phyloP scores from a whole-genome alignment of 1,284 basidiomycete species.

The Tilletiopsis washingtonensis region DNA sequence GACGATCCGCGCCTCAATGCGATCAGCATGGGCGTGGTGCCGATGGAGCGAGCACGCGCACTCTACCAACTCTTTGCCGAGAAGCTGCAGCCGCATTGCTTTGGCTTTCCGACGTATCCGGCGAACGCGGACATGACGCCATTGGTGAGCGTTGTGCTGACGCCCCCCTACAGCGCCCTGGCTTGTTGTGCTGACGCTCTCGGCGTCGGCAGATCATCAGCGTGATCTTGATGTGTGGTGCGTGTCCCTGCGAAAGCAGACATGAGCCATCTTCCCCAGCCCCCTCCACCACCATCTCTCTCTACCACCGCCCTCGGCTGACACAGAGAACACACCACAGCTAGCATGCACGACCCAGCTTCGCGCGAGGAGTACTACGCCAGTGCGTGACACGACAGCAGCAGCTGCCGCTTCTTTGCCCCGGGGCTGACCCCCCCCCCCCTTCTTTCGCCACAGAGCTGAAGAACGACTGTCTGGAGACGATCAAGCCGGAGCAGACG shows the following conservation, averaged over 20 bases:
- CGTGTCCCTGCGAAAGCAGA: too few relatives aligned
- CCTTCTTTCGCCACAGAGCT: too few relatives aligned
- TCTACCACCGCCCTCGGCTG: too few relatives aligned
- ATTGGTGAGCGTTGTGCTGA: too few relatives aligned
- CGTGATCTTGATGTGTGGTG: constrained; percentile 30
- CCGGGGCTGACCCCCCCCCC: too few relatives aligned
- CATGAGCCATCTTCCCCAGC: too few relatives aligned
- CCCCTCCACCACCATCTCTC: too few relatives aligned
- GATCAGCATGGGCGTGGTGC: constrained; percentile 28
- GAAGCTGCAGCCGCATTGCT: constrained; percentile 30
- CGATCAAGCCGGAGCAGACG: constrained; percentile 1
- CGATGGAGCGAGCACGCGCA: constrained; percentile 17
- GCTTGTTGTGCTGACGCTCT: too few relatives aligned
- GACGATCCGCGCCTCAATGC: constrained; percentile 35
- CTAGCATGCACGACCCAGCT: constrained; percentile 29
- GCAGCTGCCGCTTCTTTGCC: not conserved
- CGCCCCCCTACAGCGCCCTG: too few relatives aligned
- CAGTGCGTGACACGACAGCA: not conserved
- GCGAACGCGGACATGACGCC: constrained; percentile 37
- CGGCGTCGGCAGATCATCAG: too few relatives aligned
- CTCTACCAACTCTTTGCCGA: constrained; percentile 18
- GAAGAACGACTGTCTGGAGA: not conserved
- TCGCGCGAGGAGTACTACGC: constrained; percentile 3
- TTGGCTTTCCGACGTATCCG: constrained; percentile 36
- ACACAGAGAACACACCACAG: too few relatives aligned